These are phyloP conservation scores for Stygiomarasmius scandens DNA, from an alignment of 1,284 basidiomycete genomes.

Conservation along the genomic window DNA sequence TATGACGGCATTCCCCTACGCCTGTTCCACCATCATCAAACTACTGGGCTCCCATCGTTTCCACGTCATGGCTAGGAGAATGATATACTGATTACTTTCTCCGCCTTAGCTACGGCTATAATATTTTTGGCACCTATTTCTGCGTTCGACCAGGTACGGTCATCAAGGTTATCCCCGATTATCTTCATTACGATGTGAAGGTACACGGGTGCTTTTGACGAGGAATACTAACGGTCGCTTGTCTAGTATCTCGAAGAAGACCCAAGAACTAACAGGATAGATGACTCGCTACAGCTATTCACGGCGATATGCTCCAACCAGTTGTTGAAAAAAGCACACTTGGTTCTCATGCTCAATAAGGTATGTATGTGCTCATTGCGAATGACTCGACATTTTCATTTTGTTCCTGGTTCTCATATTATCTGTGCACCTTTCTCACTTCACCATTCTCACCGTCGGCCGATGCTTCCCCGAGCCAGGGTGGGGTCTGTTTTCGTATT, in stretches of 20 bases:
- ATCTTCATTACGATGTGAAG: conserved; percentile 13
- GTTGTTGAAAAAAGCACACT: conserved; percentile 68
- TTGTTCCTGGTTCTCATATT: background rate
- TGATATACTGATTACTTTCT: conserved; percentile 7
- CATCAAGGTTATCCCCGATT: conserved; percentile 11
- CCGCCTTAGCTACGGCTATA: conserved; percentile 61
- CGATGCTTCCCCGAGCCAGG: background rate
- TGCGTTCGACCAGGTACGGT: conserved; percentile 75
- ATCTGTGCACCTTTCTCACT: background rate
- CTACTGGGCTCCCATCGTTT: no score
- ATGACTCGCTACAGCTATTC: conserved; percentile 79
- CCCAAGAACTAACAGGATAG: conserved; percentile 70
- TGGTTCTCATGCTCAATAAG: conserved; percentile 80
- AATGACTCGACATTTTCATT: conserved; percentile 9
- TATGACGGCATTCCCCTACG: conserved; percentile 5
- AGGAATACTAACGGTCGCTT: no score
- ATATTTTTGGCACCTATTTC: conserved; percentile 81
- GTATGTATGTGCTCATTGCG: conserved; percentile 34
- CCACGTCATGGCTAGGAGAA: background rate
- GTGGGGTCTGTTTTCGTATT: no score
- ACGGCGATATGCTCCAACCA: conserved; percentile 73
- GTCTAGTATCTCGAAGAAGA: conserved; percentile 79
- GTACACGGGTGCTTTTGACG: no score
- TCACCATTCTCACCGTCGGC: background rate
- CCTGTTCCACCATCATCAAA: no score